Evolutionary conservation across 176 grass and related monocot genomes (phyloP).

Genomic region (Calamus simplicifolius): DNA sequence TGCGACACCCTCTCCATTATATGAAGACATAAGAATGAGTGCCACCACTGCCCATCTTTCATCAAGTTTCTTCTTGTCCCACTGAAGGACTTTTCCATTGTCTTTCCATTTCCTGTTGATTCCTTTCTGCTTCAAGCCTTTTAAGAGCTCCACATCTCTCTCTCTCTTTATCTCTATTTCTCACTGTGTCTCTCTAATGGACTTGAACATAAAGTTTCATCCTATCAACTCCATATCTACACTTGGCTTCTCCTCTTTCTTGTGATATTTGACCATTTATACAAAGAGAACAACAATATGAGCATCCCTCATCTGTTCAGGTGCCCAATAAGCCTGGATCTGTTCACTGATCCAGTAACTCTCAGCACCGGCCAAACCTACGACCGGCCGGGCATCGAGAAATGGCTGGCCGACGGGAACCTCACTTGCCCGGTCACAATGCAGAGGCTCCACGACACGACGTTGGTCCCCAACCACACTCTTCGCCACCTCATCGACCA

Average conservation of each 20-base stretch:
- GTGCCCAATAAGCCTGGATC: slow-evolving; percentile 91
- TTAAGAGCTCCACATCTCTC: no score
- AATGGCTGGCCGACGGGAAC: slow-evolving; percentile 82
- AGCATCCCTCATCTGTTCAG: slow-evolving; percentile 87
- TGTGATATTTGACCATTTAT: slow-evolving; percentile 10
- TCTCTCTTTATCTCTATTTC: no score
- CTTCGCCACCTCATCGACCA: slow-evolving; percentile 78
- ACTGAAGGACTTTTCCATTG: no score
- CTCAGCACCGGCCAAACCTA: slow-evolving; percentile 89
- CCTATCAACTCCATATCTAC: no score
- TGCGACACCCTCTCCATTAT: neutral
- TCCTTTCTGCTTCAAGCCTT: no score
- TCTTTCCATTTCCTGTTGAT: no score
- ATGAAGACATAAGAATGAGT: slow-evolving; percentile 34
- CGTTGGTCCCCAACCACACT: slow-evolving; percentile 78
- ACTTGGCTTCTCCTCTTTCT: neutral
- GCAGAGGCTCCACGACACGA: slow-evolving; percentile 58
- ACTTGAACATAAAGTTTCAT: no score
- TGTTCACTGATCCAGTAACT: slow-evolving; percentile 86
- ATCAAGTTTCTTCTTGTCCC: no score
- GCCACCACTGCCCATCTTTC: slow-evolving; percentile 1
- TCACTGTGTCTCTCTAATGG: no score
- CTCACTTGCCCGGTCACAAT: slow-evolving; percentile 95
- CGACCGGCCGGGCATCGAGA: slow-evolving; percentile 69
- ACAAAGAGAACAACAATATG: slow-evolving; percentile 25